Evolutionary conservation across 2,329 filamentous ascomycete genomes (phyloP), one percentile per base, ranked within the genome.

Genomic region (Tolypocladium amazonense): DNA sequence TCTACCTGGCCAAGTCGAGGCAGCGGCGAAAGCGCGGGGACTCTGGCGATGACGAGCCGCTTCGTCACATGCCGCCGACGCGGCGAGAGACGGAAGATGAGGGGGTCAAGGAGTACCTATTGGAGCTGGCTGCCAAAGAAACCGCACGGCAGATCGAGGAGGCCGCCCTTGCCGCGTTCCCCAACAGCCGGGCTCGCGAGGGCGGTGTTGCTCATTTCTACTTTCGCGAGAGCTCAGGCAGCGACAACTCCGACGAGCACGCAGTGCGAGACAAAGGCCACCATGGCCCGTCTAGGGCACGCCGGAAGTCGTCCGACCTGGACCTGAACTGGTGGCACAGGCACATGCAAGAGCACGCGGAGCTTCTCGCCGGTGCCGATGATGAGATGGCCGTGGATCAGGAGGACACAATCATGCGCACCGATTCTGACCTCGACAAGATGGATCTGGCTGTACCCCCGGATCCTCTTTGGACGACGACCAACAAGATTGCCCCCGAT

Each of bases 111-210:
- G 85, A 87, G 43, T 92, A 92, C 71, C 76, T 96, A 59, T 81
- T 96, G 61, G 86, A 89, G 60, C 78, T 96, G 60, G 90, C 92
- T 52, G 89, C 89, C 57, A 88, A 86, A 68, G 88, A 91, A 68
- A 89, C 89, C 11, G 87, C 94, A 71, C 85, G 87, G 68, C 88
- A 93, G 71, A 78, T 97, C 63, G 85, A 88, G 63, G 90, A 96
- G 66, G 80, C 85, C 68, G 89, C 88, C 56, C 80, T 92, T 69
- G 86, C 87, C 45, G 89, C 88, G 1, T 92, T 91, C 68, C 88
- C 88, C 67, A 87, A 87, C 68, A 89, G 88, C 68, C 82, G 83
- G 14, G 81, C 87, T 47, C 82, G 84, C 62, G 85, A 88, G 66
- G 87, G 87, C 63, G 86, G 84, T 52, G 86, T 89, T 9, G 82